A percentile compares a stretch with the other conserved stretches of the same genome.
These are phyloP conservation scores for Leishmania tarentolae DNA, from an alignment of 208 protist species.

Conservation along the genomic window DNA sequence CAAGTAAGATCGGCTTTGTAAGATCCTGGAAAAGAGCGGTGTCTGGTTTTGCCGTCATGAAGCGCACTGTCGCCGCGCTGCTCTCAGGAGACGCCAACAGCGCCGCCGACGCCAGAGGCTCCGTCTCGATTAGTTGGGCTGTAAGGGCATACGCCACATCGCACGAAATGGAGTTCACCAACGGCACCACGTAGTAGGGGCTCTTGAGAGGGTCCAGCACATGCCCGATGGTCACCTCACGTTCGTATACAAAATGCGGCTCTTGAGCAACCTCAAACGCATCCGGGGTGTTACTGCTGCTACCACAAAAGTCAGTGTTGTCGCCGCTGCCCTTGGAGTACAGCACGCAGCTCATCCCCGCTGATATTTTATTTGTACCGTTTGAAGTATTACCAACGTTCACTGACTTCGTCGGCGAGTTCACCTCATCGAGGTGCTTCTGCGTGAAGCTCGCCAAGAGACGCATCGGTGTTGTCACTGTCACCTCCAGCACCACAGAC, in stretches of 20 bases:
- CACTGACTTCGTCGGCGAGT: background rate
- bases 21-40: background rate
- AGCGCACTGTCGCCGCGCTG: conserved; percentile 2
- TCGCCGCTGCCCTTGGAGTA: conserved; percentile 7
- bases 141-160: conserved; percentile 17
- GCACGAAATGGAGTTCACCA: conserved; percentile 11
- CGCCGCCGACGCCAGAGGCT: background rate
- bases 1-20: conserved; percentile 5
- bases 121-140: background rate
- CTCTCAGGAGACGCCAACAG: background rate
- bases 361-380: background rate
- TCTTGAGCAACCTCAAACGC: conserved; percentile 23
- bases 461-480: conserved; percentile 32
- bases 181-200: conserved; percentile 52
- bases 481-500: conserved; percentile 47
- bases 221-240: conserved; percentile 34
- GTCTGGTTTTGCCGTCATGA: conserved; percentile 10
- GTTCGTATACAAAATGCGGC: conserved; percentile 43
- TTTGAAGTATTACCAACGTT: background rate
- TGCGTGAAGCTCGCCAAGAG: conserved; percentile 52
- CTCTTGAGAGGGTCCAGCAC: conserved; percentile 40
- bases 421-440: conserved; percentile 14
- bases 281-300: conserved; percentile 17
- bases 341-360: conserved; percentile 11
- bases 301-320: conserved; percentile 1